A percentile compares a stretch with the other conserved stretches of the same genome.
Evolutionary conservation across 2,329 filamentous ascomycete species (phyloP).

Genomic region (Curvularia sp.): DNA sequence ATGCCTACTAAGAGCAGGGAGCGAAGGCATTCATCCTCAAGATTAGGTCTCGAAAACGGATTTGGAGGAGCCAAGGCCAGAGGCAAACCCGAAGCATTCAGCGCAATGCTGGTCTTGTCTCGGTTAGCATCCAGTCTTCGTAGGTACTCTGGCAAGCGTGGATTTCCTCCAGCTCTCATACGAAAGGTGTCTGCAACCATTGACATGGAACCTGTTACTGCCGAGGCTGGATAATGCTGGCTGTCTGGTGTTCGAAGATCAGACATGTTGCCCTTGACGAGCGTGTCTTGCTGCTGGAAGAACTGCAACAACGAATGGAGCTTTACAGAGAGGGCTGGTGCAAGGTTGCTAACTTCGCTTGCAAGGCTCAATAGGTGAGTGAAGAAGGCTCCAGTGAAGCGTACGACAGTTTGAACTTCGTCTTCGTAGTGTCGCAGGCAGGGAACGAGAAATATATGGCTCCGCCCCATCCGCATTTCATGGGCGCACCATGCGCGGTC

Average conservation of each 20-base stretch:
- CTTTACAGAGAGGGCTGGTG: conserved; percentile 22
- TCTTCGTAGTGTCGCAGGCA: conserved; percentile 38
- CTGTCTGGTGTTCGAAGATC: conserved; percentile 27
- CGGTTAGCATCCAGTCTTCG: conserved; percentile 53
- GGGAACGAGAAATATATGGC: conserved; percentile 53
- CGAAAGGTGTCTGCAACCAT: conserved; percentile 50
- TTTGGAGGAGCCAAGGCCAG: conserved; percentile 45
- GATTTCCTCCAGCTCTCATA: conserved; percentile 54
- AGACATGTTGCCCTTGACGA: conserved; percentile 11
- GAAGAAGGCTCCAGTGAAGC: conserved; percentile 54
- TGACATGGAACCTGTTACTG: conserved; percentile 21
- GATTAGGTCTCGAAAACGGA: conserved; percentile 39
- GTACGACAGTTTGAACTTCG: conserved; percentile 37
- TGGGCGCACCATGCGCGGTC: conserved; percentile 56
- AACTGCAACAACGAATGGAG: conserved; percentile 34
- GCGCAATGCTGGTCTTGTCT: conserved; percentile 54
- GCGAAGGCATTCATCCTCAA: conserved; percentile 53
- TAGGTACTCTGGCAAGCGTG: conserved; percentile 50
- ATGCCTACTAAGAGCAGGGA: conserved; percentile 52
- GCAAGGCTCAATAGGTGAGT: conserved; percentile 51
- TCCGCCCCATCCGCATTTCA: conserved; percentile 53
- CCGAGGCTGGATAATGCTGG: conserved; percentile 17
- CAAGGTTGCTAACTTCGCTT: conserved; percentile 29
- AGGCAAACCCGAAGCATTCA: conserved; percentile 52
- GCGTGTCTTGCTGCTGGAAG: conserved; percentile 21